phyloP scores from a whole-genome alignment of 1,284 basidiomycete species.

The Rhizoctonia solani region DNA sequence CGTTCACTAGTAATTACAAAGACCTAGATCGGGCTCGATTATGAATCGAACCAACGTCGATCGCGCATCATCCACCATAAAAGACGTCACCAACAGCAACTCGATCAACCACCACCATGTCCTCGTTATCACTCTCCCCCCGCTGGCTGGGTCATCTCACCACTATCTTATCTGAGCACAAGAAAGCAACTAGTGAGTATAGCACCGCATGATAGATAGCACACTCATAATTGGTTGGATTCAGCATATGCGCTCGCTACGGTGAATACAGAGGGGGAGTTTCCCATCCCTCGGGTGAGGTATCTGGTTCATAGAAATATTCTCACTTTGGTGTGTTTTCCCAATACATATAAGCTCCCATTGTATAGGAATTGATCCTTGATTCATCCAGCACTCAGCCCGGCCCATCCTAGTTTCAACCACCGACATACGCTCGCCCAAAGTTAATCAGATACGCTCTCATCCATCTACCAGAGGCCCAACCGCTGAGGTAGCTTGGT shows the following conservation, averaged over 20 bases:
- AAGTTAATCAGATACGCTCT: conserved; percentile 34
- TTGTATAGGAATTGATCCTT: neutral
- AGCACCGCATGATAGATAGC: neutral
- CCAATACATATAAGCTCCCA: neutral
- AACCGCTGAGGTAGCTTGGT: conserved; percentile 39
- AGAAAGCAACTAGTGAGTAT: neutral
- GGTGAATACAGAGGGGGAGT: neutral
- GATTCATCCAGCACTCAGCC: neutral
- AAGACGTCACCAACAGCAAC: neutral
- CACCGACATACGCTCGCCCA: conserved; percentile 39
- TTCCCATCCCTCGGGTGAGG: conserved; percentile 10
- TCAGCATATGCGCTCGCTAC: conserved; percentile 15
- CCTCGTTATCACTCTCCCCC: neutral
- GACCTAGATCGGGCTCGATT: too few relatives aligned
- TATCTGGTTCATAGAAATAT: conserved; percentile 3
- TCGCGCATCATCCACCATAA: neutral
- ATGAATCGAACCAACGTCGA: too few relatives aligned
- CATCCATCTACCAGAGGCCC: conserved; percentile 11
- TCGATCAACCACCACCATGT: neutral
- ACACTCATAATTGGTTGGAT: too few relatives aligned
- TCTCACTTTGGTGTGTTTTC: neutral
- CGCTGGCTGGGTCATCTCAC: conserved; percentile 13
- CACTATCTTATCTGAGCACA: neutral
- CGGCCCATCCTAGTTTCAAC: conserved; percentile 37
- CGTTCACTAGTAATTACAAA: too few relatives aligned